Conservation (phyloP, 495 filamentous ascomycete genomes). For the Bacidia rubella region DNA sequence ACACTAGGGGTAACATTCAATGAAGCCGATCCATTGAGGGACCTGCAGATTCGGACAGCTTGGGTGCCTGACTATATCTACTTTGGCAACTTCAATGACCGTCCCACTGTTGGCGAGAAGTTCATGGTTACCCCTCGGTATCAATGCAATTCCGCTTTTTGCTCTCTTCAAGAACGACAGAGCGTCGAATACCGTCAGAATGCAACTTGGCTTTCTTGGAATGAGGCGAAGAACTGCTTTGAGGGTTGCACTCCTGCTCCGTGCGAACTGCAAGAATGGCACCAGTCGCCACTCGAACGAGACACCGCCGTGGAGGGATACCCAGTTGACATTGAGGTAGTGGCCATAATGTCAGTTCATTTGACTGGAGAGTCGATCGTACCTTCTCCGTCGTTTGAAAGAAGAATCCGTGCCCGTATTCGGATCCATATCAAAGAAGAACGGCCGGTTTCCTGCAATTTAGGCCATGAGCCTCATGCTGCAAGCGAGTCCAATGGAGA, state of each 20-base stretch:
- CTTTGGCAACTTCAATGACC: slow-evolving; percentile 5
- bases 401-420: neutral
- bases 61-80: slow-evolving; percentile 10
- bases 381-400: neutral
- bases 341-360: neutral
- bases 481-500: neutral
- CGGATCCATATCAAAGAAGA: neutral
- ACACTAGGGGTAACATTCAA: neutral
- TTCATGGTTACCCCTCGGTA: slow-evolving; percentile 12
- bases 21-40: neutral
- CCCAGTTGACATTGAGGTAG: neutral
- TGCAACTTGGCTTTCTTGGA: slow-evolving; percentile 17
- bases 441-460: no score
- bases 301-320: no score
- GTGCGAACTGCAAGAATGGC: neutral
- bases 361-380: neutral
- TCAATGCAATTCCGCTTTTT: slow-evolving; percentile 7
- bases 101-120: slow-evolving; percentile 9
- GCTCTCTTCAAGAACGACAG: neutral
- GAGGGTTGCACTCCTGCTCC: neutral
- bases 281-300: no score
- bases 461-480: neutral
- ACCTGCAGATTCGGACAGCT: slow-evolving; percentile 8
- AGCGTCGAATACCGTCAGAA: slow-evolving; percentile 8
- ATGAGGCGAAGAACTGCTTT: slow-evolving; percentile 8